Percentiles rank a stretch among this genome's conserved stretches.
Conservation (phyloP, 257 asterid species). For the Scutellaria galericulata region DNA sequence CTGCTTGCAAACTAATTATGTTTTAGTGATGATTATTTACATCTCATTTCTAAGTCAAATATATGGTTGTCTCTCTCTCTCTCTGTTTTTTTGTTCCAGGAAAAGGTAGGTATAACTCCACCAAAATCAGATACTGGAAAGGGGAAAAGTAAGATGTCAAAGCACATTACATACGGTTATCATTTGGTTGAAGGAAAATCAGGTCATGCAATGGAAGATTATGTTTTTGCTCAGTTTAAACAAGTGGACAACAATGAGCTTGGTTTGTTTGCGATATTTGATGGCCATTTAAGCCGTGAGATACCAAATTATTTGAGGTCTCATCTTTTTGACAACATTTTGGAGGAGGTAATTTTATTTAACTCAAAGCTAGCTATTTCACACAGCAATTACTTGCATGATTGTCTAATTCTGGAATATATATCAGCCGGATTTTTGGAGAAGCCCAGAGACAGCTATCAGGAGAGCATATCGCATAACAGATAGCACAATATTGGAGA, state of each 20-base stretch:
- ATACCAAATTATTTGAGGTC: conserved; percentile 75
- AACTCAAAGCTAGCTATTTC: no score
- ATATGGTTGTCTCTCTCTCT: background rate
- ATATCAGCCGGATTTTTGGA: conserved; percentile 86
- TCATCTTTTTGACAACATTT: conserved; percentile 76
- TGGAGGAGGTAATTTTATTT: conserved; percentile 61
- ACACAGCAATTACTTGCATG: background rate
- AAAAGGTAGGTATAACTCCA: conserved; percentile 64
- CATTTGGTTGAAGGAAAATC: conserved; percentile 84
- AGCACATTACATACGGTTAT: conserved; percentile 77
- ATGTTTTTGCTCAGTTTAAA: conserved; percentile 79
- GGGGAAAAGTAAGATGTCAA: conserved; percentile 87
- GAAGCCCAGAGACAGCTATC: conserved; percentile 70
- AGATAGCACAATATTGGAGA: conserved; percentile 68
- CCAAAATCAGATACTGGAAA: conserved; percentile 60
- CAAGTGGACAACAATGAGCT: conserved; percentile 72
- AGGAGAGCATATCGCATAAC: conserved; percentile 76
- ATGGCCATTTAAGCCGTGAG: conserved; percentile 86
- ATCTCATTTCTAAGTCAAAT: background rate
- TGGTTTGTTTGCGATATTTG: conserved; percentile 86
- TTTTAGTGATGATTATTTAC: background rate
- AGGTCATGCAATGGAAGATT: conserved; percentile 84
- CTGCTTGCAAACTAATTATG: no score
- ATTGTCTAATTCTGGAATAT: no score
- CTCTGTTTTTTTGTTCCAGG: conserved; percentile 53